These are phyloP conservation scores for Nannizziopsis arthrosporioides DNA, from an alignment of 2,329 filamentous ascomycete genomes.

Conservation along the genomic window DNA sequence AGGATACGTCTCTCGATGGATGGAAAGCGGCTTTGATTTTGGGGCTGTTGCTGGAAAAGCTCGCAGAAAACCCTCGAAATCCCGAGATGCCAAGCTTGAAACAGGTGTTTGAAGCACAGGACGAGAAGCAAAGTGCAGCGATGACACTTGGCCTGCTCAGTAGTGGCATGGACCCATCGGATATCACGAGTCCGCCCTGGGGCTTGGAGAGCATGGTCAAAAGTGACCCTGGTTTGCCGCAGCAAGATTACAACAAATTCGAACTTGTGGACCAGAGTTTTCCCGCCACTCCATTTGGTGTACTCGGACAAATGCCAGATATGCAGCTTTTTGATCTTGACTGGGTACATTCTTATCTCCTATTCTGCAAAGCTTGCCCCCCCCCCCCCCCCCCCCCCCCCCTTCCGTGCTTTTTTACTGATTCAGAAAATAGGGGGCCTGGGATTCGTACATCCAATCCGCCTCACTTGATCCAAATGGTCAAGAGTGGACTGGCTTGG, in stretches of 20 bases:
- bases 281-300: constrained; percentile 41
- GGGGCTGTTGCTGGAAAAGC: constrained; percentile 72
- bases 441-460: constrained; percentile 58
- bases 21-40: constrained; percentile 74
- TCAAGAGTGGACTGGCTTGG: constrained; percentile 30
- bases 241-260: constrained; percentile 19
- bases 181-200: constrained; percentile 21
- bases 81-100: constrained; percentile 21
- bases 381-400: too few relatives aligned
- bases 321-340: constrained; percentile 46
- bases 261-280: constrained; percentile 26
- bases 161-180: constrained; percentile 46
- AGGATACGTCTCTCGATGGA: constrained; percentile 73
- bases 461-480: constrained; percentile 35
- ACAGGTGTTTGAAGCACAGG: constrained; percentile 32
- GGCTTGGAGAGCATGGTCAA: constrained; percentile 25
- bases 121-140: constrained; percentile 53
- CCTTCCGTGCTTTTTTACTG: background rate
- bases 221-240: constrained; percentile 14
- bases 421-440: constrained; percentile 44
- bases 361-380: background rate
- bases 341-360: constrained; percentile 42
- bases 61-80: constrained; percentile 36
- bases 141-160: constrained; percentile 61
- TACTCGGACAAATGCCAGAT: constrained; percentile 47